phyloP scores from a whole-genome alignment of 371 early-diverging fungal genomes.

The Zopfochytrium polystomum region DNA sequence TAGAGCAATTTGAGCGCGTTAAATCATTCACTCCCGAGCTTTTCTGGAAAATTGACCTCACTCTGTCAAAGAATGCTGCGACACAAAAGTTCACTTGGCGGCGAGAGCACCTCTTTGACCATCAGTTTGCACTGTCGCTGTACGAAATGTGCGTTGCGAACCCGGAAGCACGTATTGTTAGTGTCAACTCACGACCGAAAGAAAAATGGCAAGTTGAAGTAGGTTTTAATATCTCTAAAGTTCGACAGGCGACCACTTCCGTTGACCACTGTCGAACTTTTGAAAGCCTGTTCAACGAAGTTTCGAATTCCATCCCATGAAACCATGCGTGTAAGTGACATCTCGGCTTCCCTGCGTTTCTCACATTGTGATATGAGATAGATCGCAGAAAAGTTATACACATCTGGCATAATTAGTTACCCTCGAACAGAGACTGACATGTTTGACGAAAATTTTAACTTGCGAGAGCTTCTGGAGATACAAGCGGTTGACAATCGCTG shows the following conservation, averaged over 20 bases:
- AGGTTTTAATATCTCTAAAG: background rate
- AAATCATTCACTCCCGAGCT: slow-evolving; percentile 84
- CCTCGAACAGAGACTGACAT: slow-evolving; percentile 99
- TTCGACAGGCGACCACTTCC: slow-evolving; percentile 74
- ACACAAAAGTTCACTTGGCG: slow-evolving; percentile 72
- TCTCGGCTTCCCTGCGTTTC: background rate
- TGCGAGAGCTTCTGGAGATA: slow-evolving; percentile 62
- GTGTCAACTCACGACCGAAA: slow-evolving; percentile 61
- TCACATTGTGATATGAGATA: slow-evolving; percentile 16
- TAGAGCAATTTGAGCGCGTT: slow-evolving; percentile 79
- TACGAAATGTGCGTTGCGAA: slow-evolving; percentile 69
- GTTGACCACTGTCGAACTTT: slow-evolving; percentile 93
- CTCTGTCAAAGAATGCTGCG: slow-evolving; percentile 45
- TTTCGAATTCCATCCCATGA: slow-evolving; percentile 75
- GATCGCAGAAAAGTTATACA: slow-evolving; percentile 85
- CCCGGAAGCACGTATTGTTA: slow-evolving; percentile 60
- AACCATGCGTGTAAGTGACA: slow-evolving; percentile 71
- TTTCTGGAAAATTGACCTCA: slow-evolving; percentile 87
- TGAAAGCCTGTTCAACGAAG: slow-evolving; percentile 73
- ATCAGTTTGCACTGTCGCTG: slow-evolving; percentile 61
- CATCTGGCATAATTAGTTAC: slow-evolving; percentile 92
- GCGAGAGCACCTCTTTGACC: slow-evolving; percentile 74
- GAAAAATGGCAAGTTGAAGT: slow-evolving; percentile 66
- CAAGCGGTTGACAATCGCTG: slow-evolving; percentile 61
- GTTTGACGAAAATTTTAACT: slow-evolving; percentile 78